phyloP scores from a whole-genome alignment of 2,329 filamentous ascomycete genomes.

The Hypoxylon sp. region DNA sequence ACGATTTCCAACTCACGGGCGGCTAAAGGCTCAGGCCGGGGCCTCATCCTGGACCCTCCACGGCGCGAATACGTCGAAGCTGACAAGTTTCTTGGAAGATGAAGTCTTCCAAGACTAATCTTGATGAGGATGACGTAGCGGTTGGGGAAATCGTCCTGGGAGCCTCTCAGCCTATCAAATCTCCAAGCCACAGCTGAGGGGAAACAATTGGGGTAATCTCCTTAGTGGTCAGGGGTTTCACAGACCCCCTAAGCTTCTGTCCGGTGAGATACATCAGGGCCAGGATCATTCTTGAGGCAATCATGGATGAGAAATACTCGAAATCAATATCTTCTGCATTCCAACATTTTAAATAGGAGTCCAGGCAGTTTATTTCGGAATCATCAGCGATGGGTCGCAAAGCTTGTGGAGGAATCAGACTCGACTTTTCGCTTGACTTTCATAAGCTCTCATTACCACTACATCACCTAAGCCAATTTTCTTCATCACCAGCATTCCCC shows the following conservation, averaged over 20 bases:
- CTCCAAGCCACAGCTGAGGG: constrained; percentile 11
- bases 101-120: constrained; percentile 23
- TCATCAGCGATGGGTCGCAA: no score
- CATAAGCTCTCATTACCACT: neutral
- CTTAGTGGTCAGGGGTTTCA: neutral
- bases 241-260: neutral
- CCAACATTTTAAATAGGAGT: no score
- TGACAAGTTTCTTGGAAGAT: constrained; percentile 28
- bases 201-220: constrained; percentile 33
- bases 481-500: neutral
- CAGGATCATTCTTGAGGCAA: neutral
- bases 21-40: constrained; percentile 16
- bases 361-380: no score
- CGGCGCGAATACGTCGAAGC: constrained; percentile 19
- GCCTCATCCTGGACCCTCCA: constrained; percentile 14
- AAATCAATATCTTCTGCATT: no score
- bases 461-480: no score
- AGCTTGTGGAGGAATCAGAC: no score
- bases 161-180: constrained; percentile 36
- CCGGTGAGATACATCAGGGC: neutral
- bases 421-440: neutral
- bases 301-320: neutral
- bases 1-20: constrained; percentile 11
- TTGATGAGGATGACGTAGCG: constrained; percentile 39
- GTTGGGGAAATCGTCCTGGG: constrained; percentile 22